Conservation (phyloP, 495 filamentous ascomycete genomes). For the Hyphodiscus hymeniophilus region DNA sequence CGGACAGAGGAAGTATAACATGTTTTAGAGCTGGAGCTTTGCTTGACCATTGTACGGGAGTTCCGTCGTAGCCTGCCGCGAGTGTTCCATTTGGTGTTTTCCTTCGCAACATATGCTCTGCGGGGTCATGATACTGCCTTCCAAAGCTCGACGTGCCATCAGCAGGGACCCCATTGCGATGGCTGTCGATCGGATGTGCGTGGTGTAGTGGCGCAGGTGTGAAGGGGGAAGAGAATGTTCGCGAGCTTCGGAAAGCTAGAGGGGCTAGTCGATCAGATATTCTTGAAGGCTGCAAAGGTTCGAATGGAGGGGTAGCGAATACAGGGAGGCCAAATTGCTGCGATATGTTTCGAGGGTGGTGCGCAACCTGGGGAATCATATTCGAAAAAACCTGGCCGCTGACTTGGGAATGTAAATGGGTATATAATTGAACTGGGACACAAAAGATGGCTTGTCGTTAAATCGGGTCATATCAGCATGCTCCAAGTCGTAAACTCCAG, state of each 20-base stretch:
- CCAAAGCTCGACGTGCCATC: constrained; percentile 1
- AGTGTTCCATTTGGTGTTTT: constrained; percentile 94
- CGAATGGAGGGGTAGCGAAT: constrained; percentile 19
- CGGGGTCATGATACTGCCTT: constrained; percentile 16
- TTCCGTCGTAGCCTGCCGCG: constrained; percentile 89
- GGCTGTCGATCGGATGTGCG: constrained; percentile 18
- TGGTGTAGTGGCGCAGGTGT: constrained; percentile 12
- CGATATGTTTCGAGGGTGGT: constrained; percentile 13
- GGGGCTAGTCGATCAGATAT: constrained; percentile 10
- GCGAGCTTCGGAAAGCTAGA: constrained; percentile 17
- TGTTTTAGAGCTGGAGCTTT: constrained; percentile 81
- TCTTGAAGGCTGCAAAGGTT: constrained; percentile 7
- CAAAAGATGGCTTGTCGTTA: constrained; percentile 7
- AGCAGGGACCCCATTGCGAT: constrained; percentile 6
- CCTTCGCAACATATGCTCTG: constrained; percentile 76
- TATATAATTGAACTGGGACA: constrained; percentile 4
- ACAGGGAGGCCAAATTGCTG: constrained; percentile 18
- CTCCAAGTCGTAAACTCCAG: no score
- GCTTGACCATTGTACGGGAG: constrained; percentile 61
- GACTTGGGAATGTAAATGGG: constrained; percentile 2
- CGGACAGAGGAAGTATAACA: constrained; percentile 56
- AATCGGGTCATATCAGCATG: constrained; percentile 10
- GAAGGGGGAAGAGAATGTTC: constrained; percentile 6
- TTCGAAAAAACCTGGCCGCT: constrained; percentile 6
- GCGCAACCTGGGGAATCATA: constrained; percentile 22